Percentiles rank a stretch among this genome's conserved stretches.
These are phyloP conservation scores for Dioscorea alata DNA, from an alignment of 106 monocot species.

Conservation along the genomic window DNA sequence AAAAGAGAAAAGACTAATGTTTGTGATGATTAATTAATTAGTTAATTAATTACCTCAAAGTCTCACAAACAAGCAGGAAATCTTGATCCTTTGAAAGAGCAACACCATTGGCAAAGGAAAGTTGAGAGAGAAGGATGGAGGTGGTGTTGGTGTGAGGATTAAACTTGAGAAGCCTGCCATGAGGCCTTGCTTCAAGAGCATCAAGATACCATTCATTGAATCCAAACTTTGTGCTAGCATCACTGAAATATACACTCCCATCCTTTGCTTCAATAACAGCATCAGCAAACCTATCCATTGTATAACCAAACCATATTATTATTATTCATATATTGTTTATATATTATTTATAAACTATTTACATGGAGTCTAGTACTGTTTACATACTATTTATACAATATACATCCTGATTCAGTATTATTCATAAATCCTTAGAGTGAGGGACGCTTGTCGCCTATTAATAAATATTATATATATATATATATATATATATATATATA, in stretches of 20 bases:
- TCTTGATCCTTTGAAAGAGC: constrained; percentile 36
- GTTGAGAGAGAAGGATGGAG: constrained; percentile 21
- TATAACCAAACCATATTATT: background rate
- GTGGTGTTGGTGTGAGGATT: constrained; percentile 28
- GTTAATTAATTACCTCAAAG: constrained; percentile 19
- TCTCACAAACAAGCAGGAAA: constrained; percentile 50
- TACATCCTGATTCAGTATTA: no score
- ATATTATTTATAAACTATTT: no score
- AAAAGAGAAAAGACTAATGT: no score
- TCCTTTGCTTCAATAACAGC: constrained; percentile 48
- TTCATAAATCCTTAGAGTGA: no score
- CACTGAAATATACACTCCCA: constrained; percentile 58
- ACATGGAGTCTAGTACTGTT: no score
- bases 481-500: no score
- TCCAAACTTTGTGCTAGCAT: constrained; percentile 34
- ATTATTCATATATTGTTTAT: background rate
- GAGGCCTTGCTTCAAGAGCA: constrained; percentile 36
- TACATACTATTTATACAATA: no score
- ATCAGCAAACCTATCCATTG: constrained; percentile 36
- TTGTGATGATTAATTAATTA: no score
- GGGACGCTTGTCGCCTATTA: no score
- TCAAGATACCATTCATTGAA: constrained; percentile 34
- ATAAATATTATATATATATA: no score
- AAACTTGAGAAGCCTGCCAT: constrained; percentile 60
- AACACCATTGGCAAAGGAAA: constrained; percentile 58